Conservation (phyloP, 1,284 basidiomycete genomes). For the Leccinum variabile region DNA sequence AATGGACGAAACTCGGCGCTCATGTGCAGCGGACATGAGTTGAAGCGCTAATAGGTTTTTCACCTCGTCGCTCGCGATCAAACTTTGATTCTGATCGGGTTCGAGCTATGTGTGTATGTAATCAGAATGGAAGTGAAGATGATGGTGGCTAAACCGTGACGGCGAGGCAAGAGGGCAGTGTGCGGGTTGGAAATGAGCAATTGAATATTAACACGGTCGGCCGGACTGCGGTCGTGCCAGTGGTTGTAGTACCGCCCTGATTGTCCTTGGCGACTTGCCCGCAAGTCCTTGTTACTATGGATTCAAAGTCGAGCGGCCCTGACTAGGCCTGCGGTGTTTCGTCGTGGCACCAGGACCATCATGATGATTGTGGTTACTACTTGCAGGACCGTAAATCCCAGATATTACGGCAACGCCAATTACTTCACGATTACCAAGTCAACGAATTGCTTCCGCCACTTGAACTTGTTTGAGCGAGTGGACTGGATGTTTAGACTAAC, state of each 20-base stretch:
- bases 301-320: not conserved
- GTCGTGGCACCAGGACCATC: not conserved
- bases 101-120: not conserved
- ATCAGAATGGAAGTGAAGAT: not conserved
- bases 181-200: not conserved
- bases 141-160: not conserved
- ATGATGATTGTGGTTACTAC: not conserved
- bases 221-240: not conserved
- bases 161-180: not conserved
- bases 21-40: not conserved
- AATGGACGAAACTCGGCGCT: not conserved
- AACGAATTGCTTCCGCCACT: not conserved
- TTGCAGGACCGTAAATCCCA: not conserved
- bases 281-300: not conserved
- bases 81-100: constrained; percentile 2
- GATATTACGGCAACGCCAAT: not conserved
- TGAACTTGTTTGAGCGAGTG: not conserved
- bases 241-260: not conserved
- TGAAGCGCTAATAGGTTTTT: not conserved
- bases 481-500: constrained; percentile 14
- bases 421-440: not conserved
- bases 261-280: not conserved
- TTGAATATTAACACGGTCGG: not conserved
- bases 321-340: not conserved
- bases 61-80: not conserved